phyloP scores from a whole-genome alignment of 1,284 basidiomycete genomes.

The Somion occarium region DNA sequence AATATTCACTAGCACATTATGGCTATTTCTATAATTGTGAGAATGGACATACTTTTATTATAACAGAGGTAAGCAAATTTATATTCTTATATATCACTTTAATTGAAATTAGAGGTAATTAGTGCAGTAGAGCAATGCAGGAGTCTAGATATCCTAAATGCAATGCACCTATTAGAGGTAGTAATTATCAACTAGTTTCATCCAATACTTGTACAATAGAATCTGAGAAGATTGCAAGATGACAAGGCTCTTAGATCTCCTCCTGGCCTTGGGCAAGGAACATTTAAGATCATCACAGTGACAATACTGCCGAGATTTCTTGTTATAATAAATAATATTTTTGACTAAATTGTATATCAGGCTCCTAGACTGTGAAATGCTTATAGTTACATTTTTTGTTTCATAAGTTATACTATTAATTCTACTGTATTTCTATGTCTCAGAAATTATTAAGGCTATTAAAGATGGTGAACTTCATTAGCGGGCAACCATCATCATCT shows the following conservation, averaged over 20 bases:
- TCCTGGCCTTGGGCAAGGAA: background rate
- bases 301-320: too few relatives aligned
- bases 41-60: conserved; percentile 20
- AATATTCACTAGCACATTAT: conserved; percentile 28
- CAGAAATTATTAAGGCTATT: too few relatives aligned
- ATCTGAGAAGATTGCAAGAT: conserved; percentile 1
- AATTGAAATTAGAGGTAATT: background rate
- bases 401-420: too few relatives aligned
- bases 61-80: conserved; percentile 14
- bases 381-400: too few relatives aligned
- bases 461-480: too few relatives aligned
- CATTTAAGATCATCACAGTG: too few relatives aligned
- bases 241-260: background rate
- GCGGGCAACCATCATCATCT: too few relatives aligned
- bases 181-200: background rate
- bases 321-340: too few relatives aligned
- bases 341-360: too few relatives aligned
- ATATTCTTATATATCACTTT: background rate
- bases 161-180: conserved; percentile 2
- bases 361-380: too few relatives aligned
- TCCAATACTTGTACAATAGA: conserved; percentile 6
- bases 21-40: conserved; percentile 34
- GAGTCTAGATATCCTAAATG: conserved; percentile 5
- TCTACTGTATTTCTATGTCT: too few relatives aligned
- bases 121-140: conserved; percentile 8